Conservation (phyloP, 495 filamentous ascomycete genomes). For the Cercophora samala region DNA sequence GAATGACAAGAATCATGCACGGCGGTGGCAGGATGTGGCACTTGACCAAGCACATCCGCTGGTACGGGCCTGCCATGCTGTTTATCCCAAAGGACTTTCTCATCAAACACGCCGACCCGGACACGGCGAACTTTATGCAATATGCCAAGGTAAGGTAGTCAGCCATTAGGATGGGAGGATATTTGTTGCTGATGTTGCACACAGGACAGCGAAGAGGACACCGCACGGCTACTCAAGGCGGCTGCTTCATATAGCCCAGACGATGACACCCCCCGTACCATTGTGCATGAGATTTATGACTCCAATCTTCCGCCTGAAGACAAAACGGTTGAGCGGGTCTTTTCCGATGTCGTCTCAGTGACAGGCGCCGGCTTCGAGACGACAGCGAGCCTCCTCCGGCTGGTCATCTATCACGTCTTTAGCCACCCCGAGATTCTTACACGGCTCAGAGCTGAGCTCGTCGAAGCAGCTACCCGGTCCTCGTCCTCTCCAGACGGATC, state of each 20-base stretch:
- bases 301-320: constrained; percentile 28
- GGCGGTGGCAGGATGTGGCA: constrained; percentile 29
- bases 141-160: constrained; percentile 23
- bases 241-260: constrained; percentile 16
- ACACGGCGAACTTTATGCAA: constrained; percentile 24
- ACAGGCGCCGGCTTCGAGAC: constrained; percentile 32
- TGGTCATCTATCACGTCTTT: constrained; percentile 29
- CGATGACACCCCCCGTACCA: constrained; percentile 21
- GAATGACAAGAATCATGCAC: constrained; percentile 15
- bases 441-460: constrained; percentile 26
- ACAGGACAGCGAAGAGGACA: constrained; percentile 20
- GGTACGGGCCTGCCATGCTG: constrained; percentile 26
- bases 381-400: constrained; percentile 25
- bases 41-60: constrained; percentile 28
- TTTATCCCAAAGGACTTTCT: constrained; percentile 28
- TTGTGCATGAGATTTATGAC: constrained; percentile 29
- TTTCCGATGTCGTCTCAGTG: constrained; percentile 24
- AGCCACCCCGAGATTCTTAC: constrained; percentile 21
- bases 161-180: not conserved
- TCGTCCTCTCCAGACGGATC: not conserved
- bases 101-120: constrained; percentile 23
- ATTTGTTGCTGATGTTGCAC: not conserved
- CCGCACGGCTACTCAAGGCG: constrained; percentile 18
- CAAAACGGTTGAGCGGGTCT: constrained; percentile 28
- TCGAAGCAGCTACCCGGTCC: not conserved